phyloP scores from a whole-genome alignment of 129 eudicot species.

The Flaveria brownii region DNA sequence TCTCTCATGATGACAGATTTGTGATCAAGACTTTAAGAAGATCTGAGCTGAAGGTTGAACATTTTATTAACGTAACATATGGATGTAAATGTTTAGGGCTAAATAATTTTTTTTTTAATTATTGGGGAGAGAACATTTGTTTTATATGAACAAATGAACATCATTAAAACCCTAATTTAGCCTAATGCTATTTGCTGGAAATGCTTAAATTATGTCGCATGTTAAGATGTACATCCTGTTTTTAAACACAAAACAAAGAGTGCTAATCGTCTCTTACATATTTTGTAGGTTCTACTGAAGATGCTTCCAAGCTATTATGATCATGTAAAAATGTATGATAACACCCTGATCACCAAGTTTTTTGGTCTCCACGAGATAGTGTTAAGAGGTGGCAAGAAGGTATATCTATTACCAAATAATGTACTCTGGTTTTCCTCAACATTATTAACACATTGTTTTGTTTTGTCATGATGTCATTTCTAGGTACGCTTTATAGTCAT shows the following conservation, averaged over 20 bases:
- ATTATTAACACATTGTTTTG: neutral
- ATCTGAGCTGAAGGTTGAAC: constrained; percentile 77
- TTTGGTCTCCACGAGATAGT: constrained; percentile 84
- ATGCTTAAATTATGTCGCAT: no score
- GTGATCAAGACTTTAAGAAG: constrained; percentile 79
- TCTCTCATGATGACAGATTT: constrained; percentile 91
- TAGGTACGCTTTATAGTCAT: constrained; percentile 95
- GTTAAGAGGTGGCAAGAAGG: constrained; percentile 81
- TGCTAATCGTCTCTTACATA: constrained; percentile 2
- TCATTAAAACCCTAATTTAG: neutral
- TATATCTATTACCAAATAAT: constrained; percentile 20
- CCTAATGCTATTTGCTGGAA: neutral
- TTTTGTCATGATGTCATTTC: constrained; percentile 18
- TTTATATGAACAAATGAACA: constrained; percentile 1
- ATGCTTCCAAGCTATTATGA: constrained; percentile 91
- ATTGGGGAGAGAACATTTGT: neutral
- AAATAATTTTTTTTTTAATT: neutral
- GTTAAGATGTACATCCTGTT: no score
- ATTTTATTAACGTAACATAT: neutral
- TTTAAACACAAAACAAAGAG: neutral
- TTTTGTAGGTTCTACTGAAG: constrained; percentile 69
- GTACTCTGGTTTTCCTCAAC: constrained; percentile 18
- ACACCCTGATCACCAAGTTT: constrained; percentile 89
- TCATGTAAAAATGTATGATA: constrained; percentile 74
- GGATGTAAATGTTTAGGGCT: neutral